Conservation (phyloP, 352 stramenopile species). For the Globisporangium paroecandrum region DNA sequence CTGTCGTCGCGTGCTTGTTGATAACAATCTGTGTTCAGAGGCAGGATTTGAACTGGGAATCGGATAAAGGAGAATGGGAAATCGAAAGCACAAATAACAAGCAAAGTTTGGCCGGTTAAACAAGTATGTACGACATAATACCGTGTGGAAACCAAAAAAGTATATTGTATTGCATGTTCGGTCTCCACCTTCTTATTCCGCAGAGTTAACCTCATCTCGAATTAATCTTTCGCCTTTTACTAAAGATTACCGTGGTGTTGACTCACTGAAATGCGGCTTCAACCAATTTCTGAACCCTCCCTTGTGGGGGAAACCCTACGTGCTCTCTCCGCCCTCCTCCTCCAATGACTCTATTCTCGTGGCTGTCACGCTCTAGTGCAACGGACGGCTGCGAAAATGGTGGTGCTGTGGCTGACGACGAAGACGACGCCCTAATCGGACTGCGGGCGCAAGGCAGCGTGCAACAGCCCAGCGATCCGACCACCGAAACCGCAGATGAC, state of each 20-base stretch:
- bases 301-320: slow-evolving; percentile 4
- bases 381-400: not conserved
- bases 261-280: slow-evolving; percentile 69
- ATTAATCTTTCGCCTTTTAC: slow-evolving; percentile 94
- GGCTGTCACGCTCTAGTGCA: not conserved
- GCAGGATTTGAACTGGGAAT: not conserved
- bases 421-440: not conserved
- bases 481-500: too few relatives aligned
- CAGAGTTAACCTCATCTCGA: slow-evolving; percentile 69
- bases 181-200: not conserved
- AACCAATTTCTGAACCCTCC: slow-evolving; percentile 46
- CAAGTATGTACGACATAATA: not conserved
- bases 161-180: not conserved
- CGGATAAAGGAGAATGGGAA: not conserved
- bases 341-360: not conserved
- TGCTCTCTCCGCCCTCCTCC: not conserved
- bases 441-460: too few relatives aligned
- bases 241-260: slow-evolving; percentile 91
- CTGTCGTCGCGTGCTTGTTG: not conserved
- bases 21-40: not conserved
- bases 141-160: not conserved
- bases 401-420: not conserved
- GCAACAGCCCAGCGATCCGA: too few relatives aligned
- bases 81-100: not conserved
- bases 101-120: not conserved